Percentiles rank a stretch among this genome's conserved stretches.
Conservation (phyloP, 257 asterid species). For the Nicotiana obtusifolia region DNA sequence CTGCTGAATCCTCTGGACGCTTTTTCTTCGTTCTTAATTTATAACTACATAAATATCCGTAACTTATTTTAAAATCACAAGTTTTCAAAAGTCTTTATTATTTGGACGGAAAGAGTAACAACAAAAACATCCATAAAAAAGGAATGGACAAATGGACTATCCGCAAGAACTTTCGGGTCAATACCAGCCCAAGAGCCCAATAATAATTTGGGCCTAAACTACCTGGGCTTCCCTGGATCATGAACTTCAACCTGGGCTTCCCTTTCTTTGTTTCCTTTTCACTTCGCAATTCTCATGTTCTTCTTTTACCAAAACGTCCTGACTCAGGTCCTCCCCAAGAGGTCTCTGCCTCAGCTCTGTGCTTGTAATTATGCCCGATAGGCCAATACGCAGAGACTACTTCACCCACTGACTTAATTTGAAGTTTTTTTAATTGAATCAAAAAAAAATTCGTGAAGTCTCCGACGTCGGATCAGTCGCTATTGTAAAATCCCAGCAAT, state of each 20-base stretch:
- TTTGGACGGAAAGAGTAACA: too few relatives aligned
- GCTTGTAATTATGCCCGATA: neutral
- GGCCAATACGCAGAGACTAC: neutral
- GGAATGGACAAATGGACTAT: too few relatives aligned
- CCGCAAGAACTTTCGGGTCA: neutral
- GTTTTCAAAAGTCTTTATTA: too few relatives aligned
- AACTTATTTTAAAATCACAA: too few relatives aligned
- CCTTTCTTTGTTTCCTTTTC: neutral
- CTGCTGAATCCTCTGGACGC: too few relatives aligned
- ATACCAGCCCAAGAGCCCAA: neutral
- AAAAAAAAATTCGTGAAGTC: neutral
- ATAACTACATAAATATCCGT: too few relatives aligned
- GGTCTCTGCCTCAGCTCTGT: neutral
- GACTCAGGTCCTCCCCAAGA: neutral
- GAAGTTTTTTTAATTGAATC: neutral
- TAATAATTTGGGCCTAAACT: too few relatives aligned
- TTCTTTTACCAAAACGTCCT: neutral
- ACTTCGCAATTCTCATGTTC: neutral
- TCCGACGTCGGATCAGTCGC: neutral
- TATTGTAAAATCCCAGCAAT: slow-evolving; percentile 16
- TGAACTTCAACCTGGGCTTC: neutral
- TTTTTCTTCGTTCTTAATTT: too few relatives aligned
- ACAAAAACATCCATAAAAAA: too few relatives aligned
- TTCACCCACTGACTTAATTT: neutral
- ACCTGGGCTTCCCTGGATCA: neutral